These are phyloP conservation scores for Ambrosiella xylebori DNA, from an alignment of 2,329 filamentous ascomycete genomes.

Conservation along the genomic window DNA sequence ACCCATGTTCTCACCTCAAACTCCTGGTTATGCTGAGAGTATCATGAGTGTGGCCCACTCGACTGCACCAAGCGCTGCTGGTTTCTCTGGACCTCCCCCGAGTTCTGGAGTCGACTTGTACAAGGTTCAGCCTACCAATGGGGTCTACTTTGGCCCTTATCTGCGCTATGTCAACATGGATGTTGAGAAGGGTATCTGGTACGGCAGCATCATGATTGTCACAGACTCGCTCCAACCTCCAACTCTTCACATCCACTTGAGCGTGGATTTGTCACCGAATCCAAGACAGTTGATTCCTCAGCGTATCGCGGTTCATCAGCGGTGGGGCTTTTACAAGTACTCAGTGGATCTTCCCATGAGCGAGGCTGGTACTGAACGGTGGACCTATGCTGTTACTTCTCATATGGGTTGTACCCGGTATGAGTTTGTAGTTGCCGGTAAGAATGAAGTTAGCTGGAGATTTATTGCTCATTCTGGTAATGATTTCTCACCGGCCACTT, in stretches of 20 bases:
- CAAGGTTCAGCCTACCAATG: conserved; percentile 82
- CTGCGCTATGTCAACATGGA: conserved; percentile 96
- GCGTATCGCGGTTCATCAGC: conserved; percentile 73
- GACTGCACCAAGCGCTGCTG: conserved; percentile 57
- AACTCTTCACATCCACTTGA: conserved; percentile 89
- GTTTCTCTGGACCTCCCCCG: conserved; percentile 77
- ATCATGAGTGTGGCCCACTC: conserved; percentile 66
- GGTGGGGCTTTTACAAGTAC: conserved; percentile 94
- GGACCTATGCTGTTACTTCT: conserved; percentile 97
- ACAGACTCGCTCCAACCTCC: conserved; percentile 84
- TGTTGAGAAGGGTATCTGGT: conserved; percentile 73
- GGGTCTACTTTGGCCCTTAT: conserved; percentile 95
- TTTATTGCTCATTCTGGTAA: conserved; percentile 94
- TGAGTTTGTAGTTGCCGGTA: conserved; percentile 86
- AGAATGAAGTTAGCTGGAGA: conserved; percentile 80
- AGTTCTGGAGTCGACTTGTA: conserved; percentile 84
- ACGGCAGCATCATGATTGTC: conserved; percentile 83
- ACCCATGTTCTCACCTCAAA: conserved; percentile 67
- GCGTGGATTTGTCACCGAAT: conserved; percentile 78
- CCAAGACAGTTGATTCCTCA: conserved; percentile 70
- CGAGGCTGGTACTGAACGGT: conserved; percentile 62
- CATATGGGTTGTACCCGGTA: conserved; percentile 95
- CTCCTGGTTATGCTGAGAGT: conserved; percentile 68
- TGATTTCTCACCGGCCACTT: conserved; percentile 80
- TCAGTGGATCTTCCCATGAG: conserved; percentile 82